Evolutionary conservation across 2,329 filamentous ascomycete species (phyloP).

Genomic region (Dichotomopilus funicola): DNA sequence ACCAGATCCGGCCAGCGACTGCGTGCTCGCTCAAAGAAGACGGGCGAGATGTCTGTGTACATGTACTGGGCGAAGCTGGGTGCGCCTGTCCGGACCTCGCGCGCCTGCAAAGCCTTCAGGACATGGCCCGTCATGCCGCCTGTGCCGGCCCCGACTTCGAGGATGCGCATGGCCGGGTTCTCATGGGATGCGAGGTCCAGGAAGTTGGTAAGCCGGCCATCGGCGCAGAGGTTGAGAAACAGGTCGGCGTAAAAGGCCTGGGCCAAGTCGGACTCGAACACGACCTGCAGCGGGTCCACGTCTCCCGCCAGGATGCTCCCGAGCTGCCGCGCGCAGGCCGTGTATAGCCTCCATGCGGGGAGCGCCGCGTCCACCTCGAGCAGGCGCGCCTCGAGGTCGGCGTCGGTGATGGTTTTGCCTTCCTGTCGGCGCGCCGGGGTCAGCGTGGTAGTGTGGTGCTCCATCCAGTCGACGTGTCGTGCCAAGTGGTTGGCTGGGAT

Average conservation of each 20-base stretch:
- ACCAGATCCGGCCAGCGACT: slow-evolving; percentile 11
- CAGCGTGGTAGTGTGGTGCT: slow-evolving; percentile 22
- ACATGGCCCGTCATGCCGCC: slow-evolving; percentile 1
- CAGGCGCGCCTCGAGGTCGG: slow-evolving; percentile 25
- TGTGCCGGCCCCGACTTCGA: slow-evolving; percentile 28
- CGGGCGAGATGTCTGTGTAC: slow-evolving; percentile 8
- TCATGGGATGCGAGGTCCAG: slow-evolving; percentile 3
- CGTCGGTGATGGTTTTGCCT: slow-evolving; percentile 14
- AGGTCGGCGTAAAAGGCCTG: slow-evolving; percentile 19
- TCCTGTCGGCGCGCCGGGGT: slow-evolving; percentile 15
- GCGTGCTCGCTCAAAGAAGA: slow-evolving; percentile 25
- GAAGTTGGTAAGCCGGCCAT: slow-evolving; percentile 5
- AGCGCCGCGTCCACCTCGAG: slow-evolving; percentile 24
- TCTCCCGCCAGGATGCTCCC: neutral
- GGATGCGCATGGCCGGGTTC: slow-evolving; percentile 21
- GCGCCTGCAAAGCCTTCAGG: slow-evolving; percentile 22
- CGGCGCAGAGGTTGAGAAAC: slow-evolving; percentile 26
- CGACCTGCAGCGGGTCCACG: slow-evolving; percentile 6
- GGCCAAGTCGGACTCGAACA: neutral
- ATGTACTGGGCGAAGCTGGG: neutral
- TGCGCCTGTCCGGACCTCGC: neutral
- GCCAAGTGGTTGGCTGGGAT: slow-evolving; percentile 18
- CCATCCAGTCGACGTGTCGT: slow-evolving; percentile 30
- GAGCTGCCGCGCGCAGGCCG: slow-evolving; percentile 8
- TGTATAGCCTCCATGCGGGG: slow-evolving; percentile 30